phyloP scores from a whole-genome alignment of 2,329 filamentous ascomycete genomes.

The Hypocrella siamensis region DNA sequence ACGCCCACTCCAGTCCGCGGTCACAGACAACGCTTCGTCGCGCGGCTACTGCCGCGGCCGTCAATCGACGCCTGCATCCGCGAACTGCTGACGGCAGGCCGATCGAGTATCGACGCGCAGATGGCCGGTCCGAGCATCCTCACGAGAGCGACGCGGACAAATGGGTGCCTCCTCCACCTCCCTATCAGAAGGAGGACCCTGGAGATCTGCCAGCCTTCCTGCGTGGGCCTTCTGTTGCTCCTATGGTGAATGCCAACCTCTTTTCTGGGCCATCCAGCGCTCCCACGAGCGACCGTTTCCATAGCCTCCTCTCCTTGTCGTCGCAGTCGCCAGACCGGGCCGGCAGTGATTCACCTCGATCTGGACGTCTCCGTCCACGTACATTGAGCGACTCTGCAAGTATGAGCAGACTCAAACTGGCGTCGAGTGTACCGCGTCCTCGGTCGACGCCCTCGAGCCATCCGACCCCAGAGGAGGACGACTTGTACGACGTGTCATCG shows the following conservation, averaged over 20 bases:
- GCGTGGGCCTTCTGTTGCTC: slow-evolving; percentile 29
- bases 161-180: slow-evolving; percentile 75
- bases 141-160: slow-evolving; percentile 81
- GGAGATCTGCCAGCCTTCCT: slow-evolving; percentile 40
- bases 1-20: slow-evolving; percentile 56
- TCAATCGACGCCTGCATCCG: slow-evolving; percentile 52
- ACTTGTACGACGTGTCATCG: slow-evolving; percentile 32
- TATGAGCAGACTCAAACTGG: slow-evolving; percentile 9
- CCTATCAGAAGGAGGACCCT: slow-evolving; percentile 54
- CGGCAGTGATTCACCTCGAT: slow-evolving; percentile 2
- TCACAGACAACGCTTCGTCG: slow-evolving; percentile 55
- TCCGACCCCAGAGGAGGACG: slow-evolving; percentile 11
- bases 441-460: slow-evolving; percentile 15
- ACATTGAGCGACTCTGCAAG: slow-evolving; percentile 20
- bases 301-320: background rate
- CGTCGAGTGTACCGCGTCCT: slow-evolving; percentile 11
- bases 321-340: slow-evolving; percentile 1
- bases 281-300: background rate
- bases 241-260: slow-evolving; percentile 12
- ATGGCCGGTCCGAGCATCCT: slow-evolving; percentile 56
- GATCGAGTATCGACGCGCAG: slow-evolving; percentile 50
- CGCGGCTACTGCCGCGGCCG: slow-evolving; percentile 61
- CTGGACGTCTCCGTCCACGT: slow-evolving; percentile 14
- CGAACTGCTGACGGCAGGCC: slow-evolving; percentile 35
- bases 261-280: slow-evolving; percentile 9